Evolutionary conservation across 495 filamentous ascomycete genomes (phyloP), one percentile per base, ranked within the genome.

Genomic region (Neurospora hispaniola): DNA sequence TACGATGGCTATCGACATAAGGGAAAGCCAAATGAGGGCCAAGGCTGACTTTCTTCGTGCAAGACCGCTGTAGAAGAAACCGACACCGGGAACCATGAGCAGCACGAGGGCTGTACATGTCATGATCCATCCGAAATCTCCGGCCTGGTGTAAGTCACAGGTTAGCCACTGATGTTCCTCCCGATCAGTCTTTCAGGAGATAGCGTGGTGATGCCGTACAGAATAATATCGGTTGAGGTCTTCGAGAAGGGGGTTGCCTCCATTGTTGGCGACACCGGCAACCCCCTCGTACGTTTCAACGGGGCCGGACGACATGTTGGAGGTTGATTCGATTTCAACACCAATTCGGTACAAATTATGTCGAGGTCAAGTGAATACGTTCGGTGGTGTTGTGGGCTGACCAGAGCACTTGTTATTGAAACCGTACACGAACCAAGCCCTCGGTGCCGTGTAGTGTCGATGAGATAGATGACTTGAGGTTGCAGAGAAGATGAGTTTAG

Each of bases 61-160:
- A 43, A 98, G 91, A 73, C 96, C 96, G 12, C 94, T 98, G 86
- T 99, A 99, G 87, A 99, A 98, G 89, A 99, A 98, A 68, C 94
- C 96, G 80, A 99, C 94, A 75, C 96, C 96, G 12, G 96, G 96
- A 84, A 99, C 96, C 96, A 99, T 99, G 79, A 98, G 89, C 76
- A 99, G 83, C 72, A 99, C 95, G 20, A 99, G 89, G 18, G 93
- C 95, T 11, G 96, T 92, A 12, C 92, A 88, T 8, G 90, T 91
- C 74, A 98, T 86, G 82, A 98, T 90, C 93, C 93, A 99, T 31
- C 93, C 92, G 73, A 97, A 94, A 84, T 98, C 93, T 74, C 96
- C 96, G 71, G 89, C 85, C 92, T 97, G 59, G 1, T 39, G n/a
- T 18, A 38, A 5, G 35, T 7, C 23, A 41, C 54, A 43, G 46